A percentile compares a stretch with the other conserved stretches of the same genome.
phyloP scores from a whole-genome alignment of 164 flowering plant genomes.

The Vitis cinerea region DNA sequence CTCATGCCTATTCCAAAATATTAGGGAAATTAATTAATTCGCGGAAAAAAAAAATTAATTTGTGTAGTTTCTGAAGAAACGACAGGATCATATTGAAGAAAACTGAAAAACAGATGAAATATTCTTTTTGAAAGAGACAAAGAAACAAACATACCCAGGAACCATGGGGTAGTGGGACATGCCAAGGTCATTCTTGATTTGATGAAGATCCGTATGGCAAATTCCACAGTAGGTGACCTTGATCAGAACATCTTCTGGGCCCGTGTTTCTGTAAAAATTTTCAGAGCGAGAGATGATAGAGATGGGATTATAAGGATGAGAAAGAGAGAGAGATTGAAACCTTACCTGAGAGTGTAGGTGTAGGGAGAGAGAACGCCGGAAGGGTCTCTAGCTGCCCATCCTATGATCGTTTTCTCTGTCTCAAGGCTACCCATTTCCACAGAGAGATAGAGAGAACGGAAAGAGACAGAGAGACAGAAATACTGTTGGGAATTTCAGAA shows the following conservation, averaged over 20 bases:
- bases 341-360: constrained; percentile 57
- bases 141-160: constrained; percentile 53
- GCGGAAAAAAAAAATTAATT: neutral
- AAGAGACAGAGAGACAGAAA: neutral
- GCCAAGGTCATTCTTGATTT: constrained; percentile 69
- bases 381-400: constrained; percentile 75
- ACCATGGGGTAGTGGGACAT: constrained; percentile 80
- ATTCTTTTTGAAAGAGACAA: too few relatives aligned
- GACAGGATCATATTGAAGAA: too few relatives aligned
- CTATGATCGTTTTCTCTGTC: constrained; percentile 38
- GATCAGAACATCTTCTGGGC: constrained; percentile 75
- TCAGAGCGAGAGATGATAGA: too few relatives aligned
- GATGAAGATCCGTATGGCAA: constrained; percentile 76
- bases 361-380: constrained; percentile 67
- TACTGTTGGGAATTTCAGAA: neutral
- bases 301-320: neutral
- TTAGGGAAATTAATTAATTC: neutral
- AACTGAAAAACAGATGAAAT: too few relatives aligned
- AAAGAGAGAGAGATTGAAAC: neutral
- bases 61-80: too few relatives aligned
- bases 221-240: constrained; percentile 65
- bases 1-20: constrained; percentile 46
- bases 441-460: neutral
- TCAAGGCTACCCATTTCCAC: constrained; percentile 50
- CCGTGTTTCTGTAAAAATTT: constrained; percentile 58